Evolutionary conservation across 1,139 yeast genomes (phyloP).

Genomic region (Debaryomyces psychrophilus): DNA sequence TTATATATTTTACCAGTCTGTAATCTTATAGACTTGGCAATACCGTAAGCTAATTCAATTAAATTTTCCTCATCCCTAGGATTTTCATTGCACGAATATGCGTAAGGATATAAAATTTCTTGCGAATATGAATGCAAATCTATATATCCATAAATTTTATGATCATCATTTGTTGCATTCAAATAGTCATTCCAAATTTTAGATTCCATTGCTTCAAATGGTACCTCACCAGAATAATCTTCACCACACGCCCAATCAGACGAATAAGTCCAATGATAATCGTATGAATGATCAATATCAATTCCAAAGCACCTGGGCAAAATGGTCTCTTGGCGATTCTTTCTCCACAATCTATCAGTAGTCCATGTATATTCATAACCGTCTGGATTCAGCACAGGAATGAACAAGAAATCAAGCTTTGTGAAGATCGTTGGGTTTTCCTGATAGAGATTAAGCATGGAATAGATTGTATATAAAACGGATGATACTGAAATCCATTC

Average conservation of each 20-base stretch:
- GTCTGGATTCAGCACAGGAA: slow-evolving; percentile 89
- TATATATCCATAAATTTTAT: slow-evolving; percentile 71
- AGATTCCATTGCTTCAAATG: slow-evolving; percentile 80
- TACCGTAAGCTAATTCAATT: slow-evolving; percentile 78
- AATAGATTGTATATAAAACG: slow-evolving; percentile 62
- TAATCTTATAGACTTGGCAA: slow-evolving; percentile 70
- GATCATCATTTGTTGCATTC: slow-evolving; percentile 59
- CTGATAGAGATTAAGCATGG: slow-evolving; percentile 55
- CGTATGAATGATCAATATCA: slow-evolving; percentile 85
- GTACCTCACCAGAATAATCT: slow-evolving; percentile 75
- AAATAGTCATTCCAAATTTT: slow-evolving; percentile 64
- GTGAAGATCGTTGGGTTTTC: slow-evolving; percentile 40
- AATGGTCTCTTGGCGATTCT: slow-evolving; percentile 78
- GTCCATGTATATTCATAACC: slow-evolving; percentile 87
- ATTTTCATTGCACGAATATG: slow-evolving; percentile 69
- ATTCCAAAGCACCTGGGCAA: slow-evolving; percentile 74
- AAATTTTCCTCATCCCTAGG: slow-evolving; percentile 84
- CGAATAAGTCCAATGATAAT: slow-evolving; percentile 69
- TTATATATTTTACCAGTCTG: slow-evolving; percentile 64
- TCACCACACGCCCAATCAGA: slow-evolving; percentile 78
- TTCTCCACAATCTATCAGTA: slow-evolving; percentile 82
- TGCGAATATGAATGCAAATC: slow-evolving; percentile 88
- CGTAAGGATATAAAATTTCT: slow-evolving; percentile 80
- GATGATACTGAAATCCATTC: slow-evolving; percentile 87
- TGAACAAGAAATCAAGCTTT: slow-evolving; percentile 66